These are phyloP conservation scores for Stygiomarasmius scandens DNA, from an alignment of 1,284 basidiomycete genomes.

Conservation along the genomic window DNA sequence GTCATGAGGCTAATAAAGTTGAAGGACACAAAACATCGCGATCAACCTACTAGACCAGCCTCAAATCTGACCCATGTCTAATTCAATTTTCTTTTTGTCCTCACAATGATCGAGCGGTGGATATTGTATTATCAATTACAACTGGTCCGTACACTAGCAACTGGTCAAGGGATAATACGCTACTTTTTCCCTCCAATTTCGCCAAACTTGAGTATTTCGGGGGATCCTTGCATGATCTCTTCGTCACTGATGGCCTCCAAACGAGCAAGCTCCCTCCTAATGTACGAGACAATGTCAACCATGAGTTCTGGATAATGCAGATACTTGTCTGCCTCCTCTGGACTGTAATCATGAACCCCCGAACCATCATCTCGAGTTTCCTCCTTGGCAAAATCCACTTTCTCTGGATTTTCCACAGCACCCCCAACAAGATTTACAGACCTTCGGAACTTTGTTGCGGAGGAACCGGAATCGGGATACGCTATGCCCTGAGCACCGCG, in stretches of 20 bases:
- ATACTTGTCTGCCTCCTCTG: slow-evolving; percentile 65
- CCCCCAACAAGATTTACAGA: slow-evolving; percentile 70
- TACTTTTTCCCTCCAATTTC: slow-evolving; percentile 9
- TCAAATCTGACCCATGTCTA: neutral
- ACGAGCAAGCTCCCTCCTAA: slow-evolving; percentile 76
- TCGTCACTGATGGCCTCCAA: slow-evolving; percentile 76
- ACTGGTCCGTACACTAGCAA: neutral
- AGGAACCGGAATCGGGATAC: slow-evolving; percentile 37
- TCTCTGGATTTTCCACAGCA: slow-evolving; percentile 56
- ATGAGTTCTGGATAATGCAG: slow-evolving; percentile 79
- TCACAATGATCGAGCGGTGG: neutral
- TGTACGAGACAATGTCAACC: slow-evolving; percentile 74
- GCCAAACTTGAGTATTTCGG: slow-evolving; percentile 40
- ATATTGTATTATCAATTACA: neutral
- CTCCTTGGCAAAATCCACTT: slow-evolving; percentile 59
- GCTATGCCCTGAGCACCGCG: slow-evolving; percentile 71
- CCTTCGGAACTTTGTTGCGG: slow-evolving; percentile 48
- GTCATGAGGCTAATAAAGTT: too few species aligned
- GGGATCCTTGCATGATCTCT: slow-evolving; percentile 53
- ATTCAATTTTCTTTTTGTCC: neutral
- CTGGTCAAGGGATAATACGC: neutral
- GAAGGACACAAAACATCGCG: too few species aligned
- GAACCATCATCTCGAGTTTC: slow-evolving; percentile 65
- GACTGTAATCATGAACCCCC: slow-evolving; percentile 71
- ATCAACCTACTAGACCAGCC: too few species aligned